Evolutionary conservation across 176 grass and related monocot genomes (phyloP).

Genomic region (Secale cereale): DNA sequence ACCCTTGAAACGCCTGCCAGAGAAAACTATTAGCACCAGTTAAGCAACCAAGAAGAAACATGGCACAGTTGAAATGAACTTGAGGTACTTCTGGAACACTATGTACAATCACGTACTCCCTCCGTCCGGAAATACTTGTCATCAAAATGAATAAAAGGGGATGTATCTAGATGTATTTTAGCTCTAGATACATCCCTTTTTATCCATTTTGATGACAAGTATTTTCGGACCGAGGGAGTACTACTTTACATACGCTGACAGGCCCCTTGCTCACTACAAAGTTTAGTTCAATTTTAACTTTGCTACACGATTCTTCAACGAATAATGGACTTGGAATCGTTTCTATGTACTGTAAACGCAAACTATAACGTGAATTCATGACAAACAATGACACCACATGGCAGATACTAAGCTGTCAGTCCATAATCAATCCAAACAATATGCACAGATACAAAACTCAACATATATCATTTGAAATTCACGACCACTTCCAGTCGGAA

Average conservation of each 20-base stretch:
- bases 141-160: too few relatives aligned
- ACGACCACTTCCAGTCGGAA: background rate
- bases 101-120: background rate
- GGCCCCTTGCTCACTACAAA: background rate
- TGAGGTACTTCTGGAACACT: background rate
- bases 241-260: background rate
- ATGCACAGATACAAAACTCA: background rate
- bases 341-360: background rate
- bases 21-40: background rate
- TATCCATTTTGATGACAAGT: too few relatives aligned
- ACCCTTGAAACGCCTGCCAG: slow-evolving; percentile 36
- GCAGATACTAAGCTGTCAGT: background rate
- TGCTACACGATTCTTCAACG: background rate
- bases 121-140: too few relatives aligned
- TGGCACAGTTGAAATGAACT: background rate
- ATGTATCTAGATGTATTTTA: too few relatives aligned
- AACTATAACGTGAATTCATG: background rate
- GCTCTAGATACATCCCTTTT: too few relatives aligned
- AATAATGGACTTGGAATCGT: background rate
- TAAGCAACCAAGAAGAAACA: background rate
- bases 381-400: background rate
- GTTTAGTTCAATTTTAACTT: background rate
- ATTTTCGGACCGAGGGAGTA: too few relatives aligned
- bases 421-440: background rate
- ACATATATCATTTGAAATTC: background rate